Percentiles rank a stretch among this genome's conserved stretches.
Conservation (phyloP, 208 protist species). For the Leishmania braziliensis region DNA sequence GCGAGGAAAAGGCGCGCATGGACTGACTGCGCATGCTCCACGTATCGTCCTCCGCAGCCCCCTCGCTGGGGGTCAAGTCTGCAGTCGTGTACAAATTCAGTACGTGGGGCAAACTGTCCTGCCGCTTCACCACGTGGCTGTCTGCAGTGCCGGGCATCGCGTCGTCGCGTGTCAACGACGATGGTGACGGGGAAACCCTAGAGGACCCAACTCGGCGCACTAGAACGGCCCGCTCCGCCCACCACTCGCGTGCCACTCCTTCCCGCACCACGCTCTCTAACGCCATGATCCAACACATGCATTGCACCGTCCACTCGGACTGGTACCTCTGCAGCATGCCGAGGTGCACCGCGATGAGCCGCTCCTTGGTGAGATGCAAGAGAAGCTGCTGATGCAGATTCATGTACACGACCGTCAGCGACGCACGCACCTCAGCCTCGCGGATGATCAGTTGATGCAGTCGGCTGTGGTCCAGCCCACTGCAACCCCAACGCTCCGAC, state of each 20-base stretch:
- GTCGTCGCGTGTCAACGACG: background rate
- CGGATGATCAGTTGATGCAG: slow-evolving; percentile 36
- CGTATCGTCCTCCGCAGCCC: slow-evolving; percentile 16
- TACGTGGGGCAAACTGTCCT: slow-evolving; percentile 23
- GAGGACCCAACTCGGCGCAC: slow-evolving; percentile 1
- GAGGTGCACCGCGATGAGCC: slow-evolving; percentile 41
- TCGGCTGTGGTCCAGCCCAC: slow-evolving; percentile 18
- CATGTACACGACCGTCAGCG: slow-evolving; percentile 27
- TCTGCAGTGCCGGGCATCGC: background rate
- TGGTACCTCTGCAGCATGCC: slow-evolving; percentile 41
- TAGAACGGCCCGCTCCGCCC: slow-evolving; percentile 14
- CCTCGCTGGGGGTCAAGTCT: slow-evolving; percentile 26
- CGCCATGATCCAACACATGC: slow-evolving; percentile 20
- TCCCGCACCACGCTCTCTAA: slow-evolving; percentile 20
- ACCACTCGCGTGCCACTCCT: slow-evolving; percentile 14
- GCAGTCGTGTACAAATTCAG: slow-evolving; percentile 23
- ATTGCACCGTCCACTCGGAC: slow-evolving; percentile 24
- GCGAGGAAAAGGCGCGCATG: background rate
- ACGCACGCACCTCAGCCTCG: slow-evolving; percentile 48
- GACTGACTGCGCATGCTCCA: slow-evolving; percentile 8
- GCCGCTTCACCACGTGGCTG: slow-evolving; percentile 5
- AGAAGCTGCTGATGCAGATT: slow-evolving; percentile 25
- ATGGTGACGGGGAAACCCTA: background rate
- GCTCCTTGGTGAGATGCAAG: slow-evolving; percentile 34
- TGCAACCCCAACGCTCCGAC: background rate